Evolutionary conservation across 1,139 yeast species (phyloP).

Genomic region (Sugiyamaella xylanicola): DNA sequence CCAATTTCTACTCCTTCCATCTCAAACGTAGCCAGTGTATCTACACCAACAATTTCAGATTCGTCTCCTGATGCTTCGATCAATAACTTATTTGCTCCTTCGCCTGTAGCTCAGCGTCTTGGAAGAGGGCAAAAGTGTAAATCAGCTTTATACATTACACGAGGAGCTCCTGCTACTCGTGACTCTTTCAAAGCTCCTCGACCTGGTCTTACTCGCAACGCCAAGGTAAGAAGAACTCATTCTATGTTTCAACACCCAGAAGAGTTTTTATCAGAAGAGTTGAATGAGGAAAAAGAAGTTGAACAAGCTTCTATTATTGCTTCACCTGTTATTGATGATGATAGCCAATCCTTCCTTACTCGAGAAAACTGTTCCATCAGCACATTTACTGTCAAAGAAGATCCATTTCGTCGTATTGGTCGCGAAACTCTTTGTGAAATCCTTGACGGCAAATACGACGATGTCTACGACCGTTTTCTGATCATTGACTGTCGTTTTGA

Average conservation of each 20-base stretch:
- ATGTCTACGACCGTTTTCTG: constrained; percentile 59
- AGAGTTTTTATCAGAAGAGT: constrained; percentile 42
- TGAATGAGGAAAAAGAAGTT: constrained; percentile 26
- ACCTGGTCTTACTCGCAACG: constrained; percentile 25
- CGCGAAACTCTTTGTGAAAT: constrained; percentile 65
- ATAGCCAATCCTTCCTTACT: constrained; percentile 28
- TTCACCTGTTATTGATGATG: constrained; percentile 21
- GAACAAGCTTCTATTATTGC: constrained; percentile 18
- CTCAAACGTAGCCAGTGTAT: background rate
- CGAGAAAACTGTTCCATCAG: constrained; percentile 34
- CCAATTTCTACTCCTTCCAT: background rate
- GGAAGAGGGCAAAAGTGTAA: constrained; percentile 13
- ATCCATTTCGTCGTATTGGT: constrained; percentile 73
- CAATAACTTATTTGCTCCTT: constrained; percentile 19
- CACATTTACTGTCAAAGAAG: constrained; percentile 51
- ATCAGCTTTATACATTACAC: constrained; percentile 12
- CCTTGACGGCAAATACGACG: constrained; percentile 56
- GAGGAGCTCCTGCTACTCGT: constrained; percentile 18
- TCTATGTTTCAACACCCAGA: constrained; percentile 60
- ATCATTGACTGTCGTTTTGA: constrained; percentile 89
- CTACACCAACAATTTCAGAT: background rate
- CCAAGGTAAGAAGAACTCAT: constrained; percentile 60
- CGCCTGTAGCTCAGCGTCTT: constrained; percentile 20
- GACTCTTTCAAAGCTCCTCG: constrained; percentile 27
- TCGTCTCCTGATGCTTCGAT: constrained; percentile 13